Conservation (phyloP, 2,329 filamentous ascomycete species). For the Fonsecaea pugnacius region DNA sequence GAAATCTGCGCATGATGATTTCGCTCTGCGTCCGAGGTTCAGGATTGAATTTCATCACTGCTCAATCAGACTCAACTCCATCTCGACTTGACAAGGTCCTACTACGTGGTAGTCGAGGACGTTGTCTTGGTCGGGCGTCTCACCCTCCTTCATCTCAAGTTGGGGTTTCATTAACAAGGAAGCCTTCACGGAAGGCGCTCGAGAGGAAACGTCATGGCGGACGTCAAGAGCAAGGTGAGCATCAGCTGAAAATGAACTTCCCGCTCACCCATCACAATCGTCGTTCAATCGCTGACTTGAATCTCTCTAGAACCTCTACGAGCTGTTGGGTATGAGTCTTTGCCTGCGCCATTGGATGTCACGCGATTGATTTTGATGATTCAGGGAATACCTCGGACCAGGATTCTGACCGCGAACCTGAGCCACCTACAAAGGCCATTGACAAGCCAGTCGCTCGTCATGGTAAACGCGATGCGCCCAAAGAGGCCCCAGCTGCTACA, state of each 20-base stretch:
- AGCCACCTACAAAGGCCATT: conserved; percentile 82
- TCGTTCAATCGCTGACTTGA: conserved; percentile 24
- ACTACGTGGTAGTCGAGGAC: conserved; percentile 27
- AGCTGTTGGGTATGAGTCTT: conserved; percentile 82
- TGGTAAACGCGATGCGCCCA: conserved; percentile 85
- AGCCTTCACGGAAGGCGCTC: conserved; percentile 58
- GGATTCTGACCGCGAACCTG: conserved; percentile 73
- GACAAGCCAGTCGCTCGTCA: conserved; percentile 79
- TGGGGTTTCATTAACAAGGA: conserved; percentile 52
- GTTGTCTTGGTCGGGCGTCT: conserved; percentile 37
- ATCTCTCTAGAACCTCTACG: conserved; percentile 81
- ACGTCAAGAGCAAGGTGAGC: conserved; percentile 59
- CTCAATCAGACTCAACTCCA: conserved; percentile 29
- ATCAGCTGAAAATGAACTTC: conserved; percentile 13
- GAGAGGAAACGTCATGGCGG: conserved; percentile 56
- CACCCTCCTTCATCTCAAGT: conserved; percentile 41
- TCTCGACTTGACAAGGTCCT: conserved; percentile 37
- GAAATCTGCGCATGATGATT: conserved; percentile 8
- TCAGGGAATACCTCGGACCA: conserved; percentile 72
- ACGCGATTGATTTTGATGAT: conserved; percentile 31
- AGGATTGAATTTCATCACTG: conserved; percentile 13
- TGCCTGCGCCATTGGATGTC: conserved; percentile 33
- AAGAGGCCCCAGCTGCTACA: conserved; percentile 69
- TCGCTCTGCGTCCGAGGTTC: conserved; percentile 2
- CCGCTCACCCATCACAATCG: conserved; percentile 17